Evolutionary conservation across 1,139 yeast species (phyloP), one percentile per base, ranked within the genome.

Genomic region (Geotrichum aggregatum): DNA sequence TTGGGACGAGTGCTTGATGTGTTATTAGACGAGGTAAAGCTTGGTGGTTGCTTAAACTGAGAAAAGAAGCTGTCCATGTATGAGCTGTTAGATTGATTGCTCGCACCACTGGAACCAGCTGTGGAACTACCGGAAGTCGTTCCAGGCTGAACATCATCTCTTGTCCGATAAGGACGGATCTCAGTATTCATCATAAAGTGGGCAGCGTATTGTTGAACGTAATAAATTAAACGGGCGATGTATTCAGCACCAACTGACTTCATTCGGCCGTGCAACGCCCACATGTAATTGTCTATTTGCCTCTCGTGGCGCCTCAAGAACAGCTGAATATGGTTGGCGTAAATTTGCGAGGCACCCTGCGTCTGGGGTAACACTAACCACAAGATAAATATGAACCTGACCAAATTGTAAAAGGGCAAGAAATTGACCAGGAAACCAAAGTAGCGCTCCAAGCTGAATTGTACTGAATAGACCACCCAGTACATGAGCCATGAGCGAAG

Each of bases 401-500:
- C 33, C 13, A 77, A 52, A 7, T 73, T 67, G 65, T 76, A 81
- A 35, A 80, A 71, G 3, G 86, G 86, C 22, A 80, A 54, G n/a
- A 73, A 56, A 48, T 67, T 52, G 26, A 70, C 66, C 36, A 71
- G 59, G 26, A 79, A 65, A 26, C 75, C 72, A 24, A 78, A 62
- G 18, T 75, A 61, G 18, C 71, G 62, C 61, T 79, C 83, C 3
- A 66, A 65, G n/a, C 74, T 61, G 19, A 71, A 67, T 33, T 71
- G 67, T 21, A 74, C 63, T 10, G 77, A 79, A 51, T 71, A 63
- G 2, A 80, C 80, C 21, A 79, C 75, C 86, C 86, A 81, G 66
- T 78, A 82, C 60, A 80, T 75, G 47, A 80, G 71, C 86, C 85
- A 81, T 58, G 81, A 79, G 52, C 79, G 79, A 40, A 78, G 64